Conservation (phyloP, 345 rosid genomes). For the Lumnitzera racemosa region DNA sequence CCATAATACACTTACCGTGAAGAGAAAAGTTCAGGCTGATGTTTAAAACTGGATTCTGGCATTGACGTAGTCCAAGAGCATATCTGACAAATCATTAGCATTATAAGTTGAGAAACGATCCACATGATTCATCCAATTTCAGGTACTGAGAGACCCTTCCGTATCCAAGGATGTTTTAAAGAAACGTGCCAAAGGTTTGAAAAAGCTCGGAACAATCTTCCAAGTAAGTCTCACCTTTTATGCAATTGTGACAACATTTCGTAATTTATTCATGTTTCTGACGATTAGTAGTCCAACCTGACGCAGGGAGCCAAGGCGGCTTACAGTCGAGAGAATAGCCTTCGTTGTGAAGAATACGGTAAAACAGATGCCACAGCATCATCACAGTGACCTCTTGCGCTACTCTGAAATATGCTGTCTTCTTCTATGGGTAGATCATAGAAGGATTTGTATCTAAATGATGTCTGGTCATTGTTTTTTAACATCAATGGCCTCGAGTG, state of each 20-base stretch:
- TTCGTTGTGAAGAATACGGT: conserved; percentile 46
- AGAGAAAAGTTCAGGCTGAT: no score
- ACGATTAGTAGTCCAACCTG: conserved; percentile 8
- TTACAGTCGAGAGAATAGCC: conserved; percentile 71
- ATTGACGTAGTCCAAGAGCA: no score
- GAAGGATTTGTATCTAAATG: background rate
- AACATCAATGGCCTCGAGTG: background rate
- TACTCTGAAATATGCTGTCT: background rate
- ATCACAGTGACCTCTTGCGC: conserved; percentile 1
- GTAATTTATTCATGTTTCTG: background rate
- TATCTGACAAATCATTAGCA: no score
- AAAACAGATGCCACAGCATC: conserved; percentile 19
- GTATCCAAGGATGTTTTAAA: conserved; percentile 57
- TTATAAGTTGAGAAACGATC: background rate
- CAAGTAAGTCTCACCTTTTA: conserved; percentile 40
- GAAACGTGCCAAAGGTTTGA: conserved; percentile 61
- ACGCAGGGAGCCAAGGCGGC: conserved; percentile 71
- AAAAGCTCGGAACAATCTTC: conserved; percentile 80
- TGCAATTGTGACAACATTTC: background rate
- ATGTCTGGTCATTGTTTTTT: background rate
- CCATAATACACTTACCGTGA: no score
- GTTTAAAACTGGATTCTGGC: no score
- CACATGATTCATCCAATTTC: conserved; percentile 3
- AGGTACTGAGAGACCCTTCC: conserved; percentile 87
- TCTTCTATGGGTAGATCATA: no score